Conservation (phyloP, 768 basidiomycete genomes). For the Boletales sp. region DNA sequence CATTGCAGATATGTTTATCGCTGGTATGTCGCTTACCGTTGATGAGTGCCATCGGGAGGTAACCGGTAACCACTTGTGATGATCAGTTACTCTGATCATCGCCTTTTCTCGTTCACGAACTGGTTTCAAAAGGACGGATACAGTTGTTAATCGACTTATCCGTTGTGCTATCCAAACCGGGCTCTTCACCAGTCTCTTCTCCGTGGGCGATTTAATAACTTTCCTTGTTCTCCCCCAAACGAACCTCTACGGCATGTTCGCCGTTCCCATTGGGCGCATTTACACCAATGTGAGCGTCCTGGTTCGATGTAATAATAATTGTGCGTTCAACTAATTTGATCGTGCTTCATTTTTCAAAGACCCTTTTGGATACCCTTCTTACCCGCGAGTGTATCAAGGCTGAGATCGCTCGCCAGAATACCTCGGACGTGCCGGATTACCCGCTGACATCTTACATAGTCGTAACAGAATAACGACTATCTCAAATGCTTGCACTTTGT, state of each 20-base stretch:
- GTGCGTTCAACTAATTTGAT: no score
- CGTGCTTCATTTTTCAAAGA: not conserved
- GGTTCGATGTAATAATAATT: no score
- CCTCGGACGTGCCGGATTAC: not conserved
- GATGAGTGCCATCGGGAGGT: no score
- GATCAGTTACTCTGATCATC: constrained; percentile 19
- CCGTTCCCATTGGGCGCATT: constrained; percentile 41
- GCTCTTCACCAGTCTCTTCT: constrained; percentile 47
- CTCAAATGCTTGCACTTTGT: no score
- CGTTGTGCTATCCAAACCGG: constrained; percentile 55
- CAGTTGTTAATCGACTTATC: constrained; percentile 50
- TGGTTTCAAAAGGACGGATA: constrained; percentile 53
- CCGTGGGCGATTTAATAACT: constrained; percentile 44
- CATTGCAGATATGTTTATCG: constrained; percentile 40
- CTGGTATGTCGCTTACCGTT: constrained; percentile 26
- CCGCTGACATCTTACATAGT: not conserved
- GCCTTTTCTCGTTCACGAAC: constrained; percentile 42
- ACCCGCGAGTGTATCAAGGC: not conserved
- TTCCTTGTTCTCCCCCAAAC: constrained; percentile 27
- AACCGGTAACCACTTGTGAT: not conserved
- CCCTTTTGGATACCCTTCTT: constrained; percentile 10
- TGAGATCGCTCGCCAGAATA: not conserved
- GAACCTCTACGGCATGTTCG: constrained; percentile 36
- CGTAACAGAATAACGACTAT: no score
- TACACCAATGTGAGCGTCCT: constrained; percentile 40